Evolutionary conservation across 2,329 filamentous ascomycete genomes (phyloP).

Genomic region (Aurifilum marmelostoma): DNA sequence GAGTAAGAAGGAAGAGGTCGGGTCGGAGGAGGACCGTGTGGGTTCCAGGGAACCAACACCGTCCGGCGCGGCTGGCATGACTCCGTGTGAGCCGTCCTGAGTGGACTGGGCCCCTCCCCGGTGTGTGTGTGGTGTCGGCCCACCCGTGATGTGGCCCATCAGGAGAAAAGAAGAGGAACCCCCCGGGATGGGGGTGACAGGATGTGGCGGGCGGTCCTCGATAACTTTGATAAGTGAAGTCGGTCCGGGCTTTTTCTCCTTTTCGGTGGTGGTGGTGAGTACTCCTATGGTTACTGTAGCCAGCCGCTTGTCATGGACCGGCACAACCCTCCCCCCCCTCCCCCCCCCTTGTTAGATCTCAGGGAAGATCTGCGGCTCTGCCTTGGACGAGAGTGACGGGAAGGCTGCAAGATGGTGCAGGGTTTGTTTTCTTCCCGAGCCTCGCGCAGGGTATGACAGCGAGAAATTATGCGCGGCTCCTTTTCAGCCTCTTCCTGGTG

Average conservation of each 20-base stretch:
- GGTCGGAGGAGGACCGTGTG: background rate
- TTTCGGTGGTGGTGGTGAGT: background rate
- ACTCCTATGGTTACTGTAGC: background rate
- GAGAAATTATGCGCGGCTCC: background rate
- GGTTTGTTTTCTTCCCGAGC: background rate
- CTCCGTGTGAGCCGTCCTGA: background rate
- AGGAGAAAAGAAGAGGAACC: background rate
- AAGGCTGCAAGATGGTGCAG: background rate
- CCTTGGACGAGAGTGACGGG: slow-evolving; percentile 5
- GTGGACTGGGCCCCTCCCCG: background rate
- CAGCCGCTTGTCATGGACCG: too few relatives aligned
- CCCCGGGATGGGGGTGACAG: background rate
- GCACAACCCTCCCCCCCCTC: too few relatives aligned
- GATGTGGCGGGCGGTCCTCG: background rate
- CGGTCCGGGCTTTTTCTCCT: background rate
- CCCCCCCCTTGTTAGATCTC: slow-evolving; percentile 11
- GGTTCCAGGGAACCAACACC: background rate
- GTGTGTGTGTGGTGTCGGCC: background rate
- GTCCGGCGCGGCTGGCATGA: slow-evolving; percentile 6
- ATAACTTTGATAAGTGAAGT: slow-evolving; percentile 22
- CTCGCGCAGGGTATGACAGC: background rate
- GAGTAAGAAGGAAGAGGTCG: background rate
- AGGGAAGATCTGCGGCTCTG: slow-evolving; percentile 22
- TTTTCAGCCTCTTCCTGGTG: background rate
- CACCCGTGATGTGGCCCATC: slow-evolving; percentile 5